Percentiles rank a stretch among this genome's conserved stretches.
phyloP scores from a whole-genome alignment of 257 asterid species.

The Nyctanthes arbortristis region DNA sequence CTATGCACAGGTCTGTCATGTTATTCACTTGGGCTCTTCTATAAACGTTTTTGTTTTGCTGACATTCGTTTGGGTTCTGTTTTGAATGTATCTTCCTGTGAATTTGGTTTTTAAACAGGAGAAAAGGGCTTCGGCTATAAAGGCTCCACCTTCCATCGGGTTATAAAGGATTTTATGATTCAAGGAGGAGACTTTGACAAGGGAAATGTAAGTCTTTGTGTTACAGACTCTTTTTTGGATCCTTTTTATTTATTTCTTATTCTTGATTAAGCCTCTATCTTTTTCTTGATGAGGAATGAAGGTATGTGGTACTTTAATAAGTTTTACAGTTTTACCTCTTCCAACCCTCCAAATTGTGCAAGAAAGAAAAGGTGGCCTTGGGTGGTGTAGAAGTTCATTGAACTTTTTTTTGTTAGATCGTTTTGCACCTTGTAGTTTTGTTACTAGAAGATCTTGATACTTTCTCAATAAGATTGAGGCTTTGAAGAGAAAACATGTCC shows the following conservation, averaged over 20 bases:
- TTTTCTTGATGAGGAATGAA: neutral
- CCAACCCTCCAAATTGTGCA: neutral
- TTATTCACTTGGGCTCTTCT: slow-evolving; percentile 3
- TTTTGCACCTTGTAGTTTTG: neutral
- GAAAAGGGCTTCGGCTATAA: slow-evolving; percentile 97
- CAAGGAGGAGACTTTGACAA: slow-evolving; percentile 99
- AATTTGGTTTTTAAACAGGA: slow-evolving; percentile 46
- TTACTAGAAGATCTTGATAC: neutral
- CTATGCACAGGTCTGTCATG: slow-evolving; percentile 69
- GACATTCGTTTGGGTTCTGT: slow-evolving; percentile 1
- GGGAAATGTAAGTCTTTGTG: slow-evolving; percentile 69
- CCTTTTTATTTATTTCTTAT: neutral
- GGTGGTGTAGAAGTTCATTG: neutral
- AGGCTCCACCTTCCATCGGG: slow-evolving; percentile 91
- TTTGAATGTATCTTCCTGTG: slow-evolving; percentile 13
- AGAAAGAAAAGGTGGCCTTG: neutral
- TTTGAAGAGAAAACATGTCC: neutral
- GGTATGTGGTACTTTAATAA: neutral
- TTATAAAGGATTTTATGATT: slow-evolving; percentile 94
- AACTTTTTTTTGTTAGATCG: neutral
- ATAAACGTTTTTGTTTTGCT: neutral
- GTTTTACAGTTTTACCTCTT: neutral
- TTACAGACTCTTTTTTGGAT: neutral
- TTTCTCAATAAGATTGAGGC: neutral
- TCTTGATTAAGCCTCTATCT: neutral